Evolutionary conservation across 2,329 filamentous ascomycete genomes (phyloP).

Genomic region (Cytospora schulzeri): DNA sequence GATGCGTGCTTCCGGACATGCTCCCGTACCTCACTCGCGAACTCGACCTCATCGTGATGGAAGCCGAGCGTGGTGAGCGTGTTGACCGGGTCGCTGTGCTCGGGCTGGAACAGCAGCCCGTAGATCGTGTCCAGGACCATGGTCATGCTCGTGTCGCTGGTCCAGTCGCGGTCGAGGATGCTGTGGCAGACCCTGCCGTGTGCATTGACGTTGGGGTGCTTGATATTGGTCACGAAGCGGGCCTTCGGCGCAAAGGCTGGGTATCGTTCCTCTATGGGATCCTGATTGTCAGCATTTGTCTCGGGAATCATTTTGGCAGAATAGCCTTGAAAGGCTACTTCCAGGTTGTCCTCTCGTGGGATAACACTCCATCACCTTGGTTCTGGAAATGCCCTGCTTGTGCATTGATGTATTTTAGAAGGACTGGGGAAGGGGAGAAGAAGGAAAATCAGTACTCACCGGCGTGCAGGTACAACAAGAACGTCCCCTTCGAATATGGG

Average conservation of each 20-base stretch:
- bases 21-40: not conserved
- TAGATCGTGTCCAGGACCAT: constrained; percentile 29
- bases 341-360: no score
- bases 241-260: constrained; percentile 80
- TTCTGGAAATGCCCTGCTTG: no score
- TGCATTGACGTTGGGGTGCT: constrained; percentile 78
- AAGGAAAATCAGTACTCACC: no score
- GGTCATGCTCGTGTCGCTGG: constrained; percentile 30
- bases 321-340: no score
- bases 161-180: constrained; percentile 31
- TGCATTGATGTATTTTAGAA: no score
- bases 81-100: constrained; percentile 27
- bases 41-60: constrained; percentile 2
- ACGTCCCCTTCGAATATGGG: constrained; percentile 61
- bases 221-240: constrained; percentile 77
- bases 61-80: constrained; percentile 5
- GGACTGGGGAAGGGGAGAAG: no score
- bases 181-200: constrained; percentile 69
- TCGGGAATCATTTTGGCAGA: no score
- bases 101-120: constrained; percentile 27
- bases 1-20: constrained; percentile 10
- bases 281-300: no score
- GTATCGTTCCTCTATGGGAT: constrained; percentile 65
- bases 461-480: constrained; percentile 74
- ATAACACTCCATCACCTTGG: no score